Conservation (phyloP, 1,284 basidiomycete species). For the Quambalaria eucalypti region DNA sequence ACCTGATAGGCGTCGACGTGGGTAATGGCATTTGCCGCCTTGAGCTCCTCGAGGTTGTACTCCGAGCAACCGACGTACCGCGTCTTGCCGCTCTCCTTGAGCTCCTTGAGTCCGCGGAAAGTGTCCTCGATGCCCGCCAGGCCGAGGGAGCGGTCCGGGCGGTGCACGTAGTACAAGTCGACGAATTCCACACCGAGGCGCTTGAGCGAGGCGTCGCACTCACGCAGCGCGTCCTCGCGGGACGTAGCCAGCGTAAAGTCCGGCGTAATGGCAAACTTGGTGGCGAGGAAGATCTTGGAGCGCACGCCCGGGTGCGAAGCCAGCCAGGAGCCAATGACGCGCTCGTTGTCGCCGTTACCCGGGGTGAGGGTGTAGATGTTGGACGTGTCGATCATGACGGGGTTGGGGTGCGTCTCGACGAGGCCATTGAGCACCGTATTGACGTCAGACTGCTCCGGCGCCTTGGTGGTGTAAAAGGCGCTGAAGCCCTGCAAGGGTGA, state of each 20-base stretch:
- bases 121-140: conserved; percentile 63
- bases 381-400: conserved; percentile 12
- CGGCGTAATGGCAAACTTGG: conserved; percentile 46
- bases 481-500: too few species aligned
- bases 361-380: conserved; percentile 26
- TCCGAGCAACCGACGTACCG: conserved; percentile 64
- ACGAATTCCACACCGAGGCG: conserved; percentile 45
- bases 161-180: conserved; percentile 50
- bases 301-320: conserved; percentile 30
- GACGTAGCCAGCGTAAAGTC: conserved; percentile 17
- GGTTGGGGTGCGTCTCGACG: neutral
- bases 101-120: conserved; percentile 64
- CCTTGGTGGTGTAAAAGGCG: neutral
- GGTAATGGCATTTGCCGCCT: conserved; percentile 30
- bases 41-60: conserved; percentile 33
- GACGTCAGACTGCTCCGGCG: neutral
- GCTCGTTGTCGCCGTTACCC: conserved; percentile 46
- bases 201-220: conserved; percentile 42
- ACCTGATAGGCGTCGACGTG: conserved; percentile 50
- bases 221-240: conserved; percentile 41
- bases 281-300: conserved; percentile 48
- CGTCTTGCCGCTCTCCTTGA: conserved; percentile 60
- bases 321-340: conserved; percentile 46
- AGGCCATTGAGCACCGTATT: neutral
- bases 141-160: conserved; percentile 50